Conservation (phyloP, 139 green algal genomes). For the Raphidocelis subcapitata region DNA sequence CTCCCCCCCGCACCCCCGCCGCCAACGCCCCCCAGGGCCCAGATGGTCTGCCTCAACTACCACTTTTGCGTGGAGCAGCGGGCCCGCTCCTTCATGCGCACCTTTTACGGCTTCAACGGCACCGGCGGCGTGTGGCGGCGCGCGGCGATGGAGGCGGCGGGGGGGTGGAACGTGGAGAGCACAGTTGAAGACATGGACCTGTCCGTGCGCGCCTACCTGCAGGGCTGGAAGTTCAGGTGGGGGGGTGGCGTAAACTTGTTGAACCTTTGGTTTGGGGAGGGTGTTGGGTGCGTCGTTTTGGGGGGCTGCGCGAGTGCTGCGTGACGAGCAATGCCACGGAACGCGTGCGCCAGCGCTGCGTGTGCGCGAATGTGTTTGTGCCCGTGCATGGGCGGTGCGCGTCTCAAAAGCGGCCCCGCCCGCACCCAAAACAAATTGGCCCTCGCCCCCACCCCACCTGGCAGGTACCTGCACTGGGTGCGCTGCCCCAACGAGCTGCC, state of each 20-base stretch:
- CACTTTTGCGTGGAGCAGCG: conserved; percentile 67
- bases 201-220: conserved; percentile 39
- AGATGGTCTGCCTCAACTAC: conserved; percentile 42
- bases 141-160: conserved; percentile 77
- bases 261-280: too few species aligned
- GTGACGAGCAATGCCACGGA: too few species aligned
- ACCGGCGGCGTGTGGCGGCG: conserved; percentile 55
- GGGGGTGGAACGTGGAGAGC: conserved; percentile 85
- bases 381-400: too few species aligned
- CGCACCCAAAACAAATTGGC: too few species aligned
- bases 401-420: too few species aligned
- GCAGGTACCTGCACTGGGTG: conserved; percentile 54
- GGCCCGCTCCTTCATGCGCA: conserved; percentile 48
- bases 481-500: conserved; percentile 78
- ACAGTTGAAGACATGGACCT: conserved; percentile 54
- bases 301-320: too few species aligned
- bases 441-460: not conserved
- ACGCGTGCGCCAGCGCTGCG: too few species aligned
- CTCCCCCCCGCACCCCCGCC: too few species aligned
- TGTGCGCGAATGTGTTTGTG: too few species aligned
- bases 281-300: too few species aligned
- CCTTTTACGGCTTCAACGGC: conserved; percentile 69
- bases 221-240: conserved; percentile 43
- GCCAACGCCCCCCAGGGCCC: not conserved
- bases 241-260: too few species aligned